Conservation (phyloP, 345 rosid species). For the Acer campestre region DNA sequence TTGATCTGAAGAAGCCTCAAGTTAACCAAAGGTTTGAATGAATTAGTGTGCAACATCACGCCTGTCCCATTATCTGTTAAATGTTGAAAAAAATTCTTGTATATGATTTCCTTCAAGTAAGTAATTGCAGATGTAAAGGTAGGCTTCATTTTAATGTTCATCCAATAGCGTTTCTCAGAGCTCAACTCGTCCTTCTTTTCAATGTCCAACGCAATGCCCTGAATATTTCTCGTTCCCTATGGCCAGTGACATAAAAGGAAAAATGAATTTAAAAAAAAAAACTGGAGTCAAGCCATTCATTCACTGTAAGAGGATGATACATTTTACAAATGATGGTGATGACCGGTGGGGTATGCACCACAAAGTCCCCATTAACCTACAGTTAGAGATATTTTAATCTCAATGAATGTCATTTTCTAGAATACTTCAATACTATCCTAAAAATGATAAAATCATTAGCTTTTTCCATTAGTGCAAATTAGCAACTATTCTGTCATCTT, state of each 20-base stretch:
- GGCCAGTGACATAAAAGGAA: not conserved
- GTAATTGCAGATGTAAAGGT: constrained; percentile 13
- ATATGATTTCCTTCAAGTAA: constrained; percentile 11
- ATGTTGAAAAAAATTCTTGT: not conserved
- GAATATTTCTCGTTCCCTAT: constrained; percentile 39
- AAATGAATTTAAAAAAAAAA: not conserved
- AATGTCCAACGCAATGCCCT: constrained; percentile 40
- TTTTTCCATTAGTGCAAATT: too few relatives aligned
- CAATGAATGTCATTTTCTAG: not conserved
- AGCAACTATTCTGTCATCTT: too few relatives aligned
- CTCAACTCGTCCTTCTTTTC: constrained; percentile 4
- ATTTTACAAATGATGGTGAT: too few relatives aligned
- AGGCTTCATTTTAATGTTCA: not conserved
- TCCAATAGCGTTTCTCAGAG: not conserved
- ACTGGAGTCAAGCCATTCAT: not conserved
- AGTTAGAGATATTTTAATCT: not conserved
- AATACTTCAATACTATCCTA: too few relatives aligned
- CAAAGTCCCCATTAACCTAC: not conserved
- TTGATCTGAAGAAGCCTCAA: constrained; percentile 42
- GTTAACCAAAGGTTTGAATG: constrained; percentile 32
- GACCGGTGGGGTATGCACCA: not conserved
- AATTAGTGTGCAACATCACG: constrained; percentile 23
- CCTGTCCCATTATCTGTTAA: not conserved
- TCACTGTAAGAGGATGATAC: not conserved
- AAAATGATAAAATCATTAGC: too few relatives aligned